Conservation (phyloP, 352 stramenopile genomes). For the Pythium periplocum region DNA sequence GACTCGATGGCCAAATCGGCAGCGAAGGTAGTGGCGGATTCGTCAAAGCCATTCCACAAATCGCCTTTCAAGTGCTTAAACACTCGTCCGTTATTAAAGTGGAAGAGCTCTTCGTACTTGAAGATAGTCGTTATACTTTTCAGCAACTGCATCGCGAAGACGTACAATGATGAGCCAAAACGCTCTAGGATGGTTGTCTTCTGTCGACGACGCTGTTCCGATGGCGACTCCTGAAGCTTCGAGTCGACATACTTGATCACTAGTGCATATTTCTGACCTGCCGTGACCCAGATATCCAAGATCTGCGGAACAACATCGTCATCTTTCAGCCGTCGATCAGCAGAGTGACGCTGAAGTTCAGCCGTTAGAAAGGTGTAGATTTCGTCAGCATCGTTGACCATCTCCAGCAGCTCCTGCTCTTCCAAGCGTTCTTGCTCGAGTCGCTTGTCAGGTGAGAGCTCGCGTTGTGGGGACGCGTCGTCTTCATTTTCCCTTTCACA, state of each 20-base stretch:
- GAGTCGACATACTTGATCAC: conserved; percentile 35
- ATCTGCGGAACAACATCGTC: conserved; percentile 43
- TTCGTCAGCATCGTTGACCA: conserved; percentile 54
- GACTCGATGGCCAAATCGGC: conserved; percentile 52
- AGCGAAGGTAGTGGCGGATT: conserved; percentile 19
- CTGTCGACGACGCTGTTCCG: neutral
- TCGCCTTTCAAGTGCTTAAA: conserved; percentile 26
- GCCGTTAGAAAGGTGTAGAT: conserved; percentile 50
- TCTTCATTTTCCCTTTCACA: too few species aligned
- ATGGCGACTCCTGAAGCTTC: neutral
- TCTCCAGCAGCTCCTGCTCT: conserved; percentile 1
- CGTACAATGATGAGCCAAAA: conserved; percentile 53
- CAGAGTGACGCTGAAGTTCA: conserved; percentile 33
- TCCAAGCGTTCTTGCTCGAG: conserved; percentile 6
- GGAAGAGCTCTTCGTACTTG: conserved; percentile 51
- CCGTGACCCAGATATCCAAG: conserved; percentile 59
- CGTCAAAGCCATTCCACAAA: conserved; percentile 30
- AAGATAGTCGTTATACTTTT: conserved; percentile 54
- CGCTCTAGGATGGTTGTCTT: conserved; percentile 34
- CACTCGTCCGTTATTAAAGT: conserved; percentile 48
- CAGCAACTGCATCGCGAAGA: conserved; percentile 60
- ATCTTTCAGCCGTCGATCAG: conserved; percentile 26
- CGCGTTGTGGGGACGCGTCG: too few species aligned
- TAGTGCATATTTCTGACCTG: conserved; percentile 60
- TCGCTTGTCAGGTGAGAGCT: too few species aligned